These are phyloP conservation scores for Cystobasidium sp. DNA, from an alignment of 1,284 basidiomycete genomes.

Conservation along the genomic window DNA sequence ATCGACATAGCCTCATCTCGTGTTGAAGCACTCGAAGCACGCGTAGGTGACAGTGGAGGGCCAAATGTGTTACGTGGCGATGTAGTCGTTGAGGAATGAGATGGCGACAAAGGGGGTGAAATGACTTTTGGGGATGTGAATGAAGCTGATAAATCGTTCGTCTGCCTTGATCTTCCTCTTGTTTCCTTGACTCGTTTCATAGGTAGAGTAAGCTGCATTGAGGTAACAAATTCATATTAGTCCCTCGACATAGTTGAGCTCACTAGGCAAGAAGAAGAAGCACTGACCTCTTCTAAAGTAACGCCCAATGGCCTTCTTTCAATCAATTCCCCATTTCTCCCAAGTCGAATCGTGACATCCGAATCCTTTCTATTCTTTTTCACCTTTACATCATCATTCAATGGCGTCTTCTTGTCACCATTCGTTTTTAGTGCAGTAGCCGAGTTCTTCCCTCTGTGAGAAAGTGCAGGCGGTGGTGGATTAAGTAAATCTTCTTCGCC, in stretches of 20 bases:
- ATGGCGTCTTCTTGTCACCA: slow-evolving; percentile 2
- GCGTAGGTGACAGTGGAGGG: slow-evolving; percentile 1
- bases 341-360: slow-evolving; percentile 12
- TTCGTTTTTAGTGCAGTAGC: background rate
- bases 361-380: slow-evolving; percentile 3
- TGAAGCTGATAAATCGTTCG: slow-evolving; percentile 14
- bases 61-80: background rate
- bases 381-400: background rate
- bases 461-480: background rate
- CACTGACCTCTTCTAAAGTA: slow-evolving; percentile 41
- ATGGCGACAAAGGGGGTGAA: background rate
- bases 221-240: background rate
- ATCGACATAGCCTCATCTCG: background rate
- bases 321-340: slow-evolving; percentile 28
- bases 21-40: background rate
- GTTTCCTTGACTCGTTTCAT: slow-evolving; percentile 34
- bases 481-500: slow-evolving; percentile 15
- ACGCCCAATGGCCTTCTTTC: slow-evolving; percentile 40
- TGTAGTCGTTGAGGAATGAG: slow-evolving; percentile 9
- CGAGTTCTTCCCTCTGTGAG: too few relatives aligned
- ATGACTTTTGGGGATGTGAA: background rate
- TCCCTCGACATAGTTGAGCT: too few relatives aligned
- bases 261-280: too few relatives aligned
- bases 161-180: slow-evolving; percentile 16
- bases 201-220: slow-evolving; percentile 31